Evolutionary conservation across 164 flowering plant genomes (phyloP).

Genomic region (Nelumbo lutea): DNA sequence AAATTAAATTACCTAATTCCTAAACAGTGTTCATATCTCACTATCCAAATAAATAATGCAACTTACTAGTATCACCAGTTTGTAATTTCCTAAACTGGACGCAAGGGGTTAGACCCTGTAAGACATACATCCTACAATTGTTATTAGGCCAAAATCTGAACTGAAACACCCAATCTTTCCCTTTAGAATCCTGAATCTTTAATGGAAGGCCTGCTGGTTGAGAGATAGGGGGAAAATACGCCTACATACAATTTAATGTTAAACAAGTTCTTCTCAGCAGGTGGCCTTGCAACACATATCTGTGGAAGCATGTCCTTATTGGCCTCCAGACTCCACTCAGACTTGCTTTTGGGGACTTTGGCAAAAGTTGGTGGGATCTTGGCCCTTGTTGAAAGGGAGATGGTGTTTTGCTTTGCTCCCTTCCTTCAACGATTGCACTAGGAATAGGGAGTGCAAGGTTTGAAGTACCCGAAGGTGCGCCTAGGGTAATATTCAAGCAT

Average conservation of each 20-base stretch:
- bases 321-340: conserved; percentile 36
- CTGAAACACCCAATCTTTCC: conserved; percentile 96
- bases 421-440: conserved; percentile 36
- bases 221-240: conserved; percentile 85
- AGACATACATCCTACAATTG: conserved; percentile 97
- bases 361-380: conserved; percentile 60
- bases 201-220: conserved; percentile 93
- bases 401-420: conserved; percentile 32
- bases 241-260: conserved; percentile 45
- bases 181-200: conserved; percentile 87
- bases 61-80: conserved; percentile 94
- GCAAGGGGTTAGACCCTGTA: conserved; percentile 99
- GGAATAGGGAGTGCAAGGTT: conserved; percentile 20
- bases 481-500: conserved; percentile 47
- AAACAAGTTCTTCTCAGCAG: conserved; percentile 40
- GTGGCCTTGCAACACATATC: conserved; percentile 82
- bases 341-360: conserved; percentile 50
- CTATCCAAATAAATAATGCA: neutral
- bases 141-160: conserved; percentile 99
- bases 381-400: conserved; percentile 48
- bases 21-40: too few relatives aligned
- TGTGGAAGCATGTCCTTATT: conserved; percentile 40
- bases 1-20: too few relatives aligned
- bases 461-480: conserved; percentile 31
- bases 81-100: conserved; percentile 92